Conservation (phyloP, 1,284 basidiomycete genomes). For the Puccinia novopanici region DNA sequence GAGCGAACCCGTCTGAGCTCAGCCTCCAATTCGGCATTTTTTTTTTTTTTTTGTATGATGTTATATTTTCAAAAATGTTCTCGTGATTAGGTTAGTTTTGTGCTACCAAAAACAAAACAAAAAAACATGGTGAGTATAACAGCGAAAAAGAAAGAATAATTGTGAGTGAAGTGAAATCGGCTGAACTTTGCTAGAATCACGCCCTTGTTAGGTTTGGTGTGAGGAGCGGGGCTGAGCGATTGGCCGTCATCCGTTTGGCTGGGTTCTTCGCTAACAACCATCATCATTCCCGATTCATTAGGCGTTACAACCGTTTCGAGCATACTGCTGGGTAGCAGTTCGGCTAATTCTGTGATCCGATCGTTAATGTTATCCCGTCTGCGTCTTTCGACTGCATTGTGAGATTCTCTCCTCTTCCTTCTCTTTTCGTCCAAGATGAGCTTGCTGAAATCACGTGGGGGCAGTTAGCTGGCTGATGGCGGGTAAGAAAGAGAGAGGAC, state of each 20-base stretch:
- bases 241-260: slow-evolving; percentile 51
- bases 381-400: slow-evolving; percentile 85
- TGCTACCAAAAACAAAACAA: slow-evolving; percentile 54
- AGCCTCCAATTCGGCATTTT: slow-evolving; percentile 55
- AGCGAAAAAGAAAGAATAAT: background rate
- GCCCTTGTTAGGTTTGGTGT: slow-evolving; percentile 58
- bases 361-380: slow-evolving; percentile 90
- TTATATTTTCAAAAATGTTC: slow-evolving; percentile 58
- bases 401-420: slow-evolving; percentile 74
- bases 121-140: background rate
- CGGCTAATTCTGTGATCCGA: slow-evolving; percentile 83
- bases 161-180: background rate
- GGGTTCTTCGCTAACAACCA: slow-evolving; percentile 56
- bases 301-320: slow-evolving; percentile 53
- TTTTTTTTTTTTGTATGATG: too few species aligned
- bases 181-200: slow-evolving; percentile 54
- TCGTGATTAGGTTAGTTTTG: slow-evolving; percentile 58
- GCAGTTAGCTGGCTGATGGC: too few species aligned
- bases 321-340: slow-evolving; percentile 73
- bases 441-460: too few species aligned
- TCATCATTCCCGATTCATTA: slow-evolving; percentile 53
- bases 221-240: background rate
- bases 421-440: slow-evolving; percentile 72
- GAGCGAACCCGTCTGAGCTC: slow-evolving; percentile 45
- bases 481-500: background rate